These are phyloP conservation scores for Coemansia sp. DNA, from an alignment of 192 early-diverging fungal genomes.

Conservation along the genomic window DNA sequence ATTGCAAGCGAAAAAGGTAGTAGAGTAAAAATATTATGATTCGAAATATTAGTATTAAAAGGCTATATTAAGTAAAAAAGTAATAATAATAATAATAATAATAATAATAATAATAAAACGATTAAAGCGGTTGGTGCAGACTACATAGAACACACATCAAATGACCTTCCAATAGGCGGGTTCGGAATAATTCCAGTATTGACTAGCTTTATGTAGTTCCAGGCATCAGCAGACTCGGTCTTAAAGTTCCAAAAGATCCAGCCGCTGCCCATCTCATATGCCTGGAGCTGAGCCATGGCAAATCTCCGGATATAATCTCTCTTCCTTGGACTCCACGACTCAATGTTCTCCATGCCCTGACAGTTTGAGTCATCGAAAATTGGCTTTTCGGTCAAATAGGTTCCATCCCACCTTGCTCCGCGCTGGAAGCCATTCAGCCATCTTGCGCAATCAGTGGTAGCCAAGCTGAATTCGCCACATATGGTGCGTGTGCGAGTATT, in stretches of 20 bases:
- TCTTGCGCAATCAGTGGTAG: constrained; percentile 70
- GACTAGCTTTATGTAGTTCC: constrained; percentile 55
- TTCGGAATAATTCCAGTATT: constrained; percentile 47
- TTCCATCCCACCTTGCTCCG: constrained; percentile 68
- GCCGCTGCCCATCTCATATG: constrained; percentile 60
- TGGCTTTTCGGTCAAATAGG: constrained; percentile 26
- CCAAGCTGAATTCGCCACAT: constrained; percentile 73
- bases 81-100: neutral
- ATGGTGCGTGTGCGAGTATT: constrained; percentile 54
- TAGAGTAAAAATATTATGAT: too few relatives aligned
- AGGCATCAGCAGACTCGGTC: constrained; percentile 54
- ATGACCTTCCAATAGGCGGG: constrained; percentile 27
- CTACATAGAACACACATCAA: constrained; percentile 24
- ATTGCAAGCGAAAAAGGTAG: too few relatives aligned
- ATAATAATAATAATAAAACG: neutral
- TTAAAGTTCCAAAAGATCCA: constrained; percentile 67
- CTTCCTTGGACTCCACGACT: constrained; percentile 47
- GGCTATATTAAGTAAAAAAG: neutral
- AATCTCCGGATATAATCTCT: constrained; percentile 55
- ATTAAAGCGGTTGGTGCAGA: too few relatives aligned
- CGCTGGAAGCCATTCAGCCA: constrained; percentile 68
- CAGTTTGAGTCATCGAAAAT: constrained; percentile 16
- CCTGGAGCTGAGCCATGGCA: constrained; percentile 62
- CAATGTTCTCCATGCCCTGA: constrained; percentile 25
- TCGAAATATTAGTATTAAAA: too few relatives aligned